Evolutionary conservation across 495 filamentous ascomycete species (phyloP), one percentile per base, ranked within the genome.

Genomic region (Talaromyces adpressus): DNA sequence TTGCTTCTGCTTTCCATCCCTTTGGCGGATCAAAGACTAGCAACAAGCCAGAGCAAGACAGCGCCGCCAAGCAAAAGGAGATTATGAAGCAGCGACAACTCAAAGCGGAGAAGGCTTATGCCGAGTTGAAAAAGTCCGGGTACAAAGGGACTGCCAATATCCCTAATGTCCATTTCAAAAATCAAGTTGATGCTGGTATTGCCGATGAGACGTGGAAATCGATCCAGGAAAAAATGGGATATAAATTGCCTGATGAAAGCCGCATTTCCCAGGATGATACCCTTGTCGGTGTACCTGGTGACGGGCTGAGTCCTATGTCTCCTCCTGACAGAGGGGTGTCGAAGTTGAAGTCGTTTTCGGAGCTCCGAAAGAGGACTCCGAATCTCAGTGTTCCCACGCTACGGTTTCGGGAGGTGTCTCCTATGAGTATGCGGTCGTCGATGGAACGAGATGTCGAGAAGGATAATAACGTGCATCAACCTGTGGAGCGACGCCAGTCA

Each of bases 41-140:
- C 20, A 70, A 72, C 71, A 77, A 69, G 58, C 63, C 73, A 14
- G 68, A 71, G 58, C 68, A 69, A 4, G 56, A 58, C n/a, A 36
- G 12, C 57, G 64, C 51, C 18, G 67, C 54, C 53, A 74, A 72
- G 30, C 70, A 71, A 58, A 62, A 66, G 5, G 69, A 80, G 39
- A 67, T 75, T 32, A 71, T 70, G 62, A 62, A 66, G 7, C 68
- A 80, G 52, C 66, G 73, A 39, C 75, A 83, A 23, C 73, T 67
- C 16, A 82, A 78, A 65, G 85, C 82, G 1, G 81, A 85, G 68
- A 70, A 71, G 62, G 79, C 82, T 0, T 90, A 90, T 69, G 80
- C 81, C 6, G 79, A 86, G 68, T 69, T 89, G 63, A 89, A 90
- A 73, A 76, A 78, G 62, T 72, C 74, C 11, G 86, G 86, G 0